Base-by-base conservation (phyloP, 371 early-diverging fungal species). In the Mortierella sp. region DNA sequence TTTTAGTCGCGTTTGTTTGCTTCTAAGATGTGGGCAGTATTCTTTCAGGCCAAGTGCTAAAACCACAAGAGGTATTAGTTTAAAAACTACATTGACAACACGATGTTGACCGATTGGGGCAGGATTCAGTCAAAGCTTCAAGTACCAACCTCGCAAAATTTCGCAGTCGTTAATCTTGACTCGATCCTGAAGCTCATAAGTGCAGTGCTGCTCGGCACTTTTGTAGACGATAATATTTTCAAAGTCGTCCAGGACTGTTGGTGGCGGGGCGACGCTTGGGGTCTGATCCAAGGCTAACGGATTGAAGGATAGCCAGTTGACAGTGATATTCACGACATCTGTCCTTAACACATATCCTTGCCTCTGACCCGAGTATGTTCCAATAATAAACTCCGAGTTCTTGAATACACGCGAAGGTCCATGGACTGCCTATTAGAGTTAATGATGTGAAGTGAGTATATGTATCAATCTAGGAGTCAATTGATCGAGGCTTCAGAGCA, bases 251-350 rank as follows among this genome's bases (percentile, higher is more conserved):
- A 81, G 35, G 14, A 64, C 66, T 18, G 67, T 63, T 28, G 83
- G 83, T 8, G 83, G 83, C 35, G 76, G 70, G 20, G 83, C 68
- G 49, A 81, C 83, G 30, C 77, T 77, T 9, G 83, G 83, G 0
- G 77, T 81, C 30, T 81, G 83, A 63, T 81, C 83, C 55, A 81
- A 61, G 1, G 83, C 72, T 43, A 81, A 28, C 14, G 83, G 83
- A 63, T 76, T 81, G 66, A 76, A 81, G 0, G 77, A 81, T 12
- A 81, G 67, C 83, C 83, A 81, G 32, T 81, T 76, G 61, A 81
- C 83, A 5, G 73, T 76, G 30, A 81, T 81, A 1, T 70, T 70
- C 16, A 61, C 60, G 49, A 76, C 60, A 30, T 81, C 83, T 10
- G 70, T 64, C 39, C 83, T 49, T 54, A 76, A 14, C 1, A 81